Percentiles rank a stretch among this genome's conserved stretches.
Conservation (phyloP, 2,329 filamentous ascomycete genomes). For the Triangularia verruculosa region DNA sequence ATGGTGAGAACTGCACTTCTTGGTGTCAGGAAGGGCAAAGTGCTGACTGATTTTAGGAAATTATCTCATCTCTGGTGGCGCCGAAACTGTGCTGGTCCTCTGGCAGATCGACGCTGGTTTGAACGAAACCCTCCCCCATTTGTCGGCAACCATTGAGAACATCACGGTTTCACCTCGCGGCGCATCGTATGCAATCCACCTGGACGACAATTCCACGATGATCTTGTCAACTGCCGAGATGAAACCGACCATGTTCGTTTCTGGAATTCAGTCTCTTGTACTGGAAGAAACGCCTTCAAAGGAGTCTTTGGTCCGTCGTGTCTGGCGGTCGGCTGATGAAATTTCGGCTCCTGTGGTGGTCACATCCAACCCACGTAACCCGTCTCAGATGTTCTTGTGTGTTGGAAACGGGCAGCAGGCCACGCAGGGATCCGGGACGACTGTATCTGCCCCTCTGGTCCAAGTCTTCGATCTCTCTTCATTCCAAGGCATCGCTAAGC, state of each 20-base stretch:
- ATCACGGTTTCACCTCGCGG: conserved; percentile 78
- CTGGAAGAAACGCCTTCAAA: conserved; percentile 50
- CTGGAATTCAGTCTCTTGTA: conserved; percentile 70
- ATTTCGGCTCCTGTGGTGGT: conserved; percentile 55
- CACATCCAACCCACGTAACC: conserved; percentile 58
- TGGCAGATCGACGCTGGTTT: conserved; percentile 91
- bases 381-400: conserved; percentile 65
- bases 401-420: conserved; percentile 61
- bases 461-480: conserved; percentile 85
- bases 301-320: conserved; percentile 51
- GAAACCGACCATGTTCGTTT: conserved; percentile 77
- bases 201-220: conserved; percentile 91
- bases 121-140: conserved; percentile 82
- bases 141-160: conserved; percentile 80
- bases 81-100: conserved; percentile 82
- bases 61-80: conserved; percentile 90
- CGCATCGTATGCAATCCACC: conserved; percentile 75
- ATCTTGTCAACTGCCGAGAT: conserved; percentile 87
- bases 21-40: not conserved
- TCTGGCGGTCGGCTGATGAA: conserved; percentile 45
- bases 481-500: conserved; percentile 74
- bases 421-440: conserved; percentile 47
- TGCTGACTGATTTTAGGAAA: conserved; percentile 58
- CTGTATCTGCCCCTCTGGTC: conserved; percentile 55
- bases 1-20: conserved; percentile 59